Percentiles rank a stretch among this genome's conserved stretches.
These are phyloP conservation scores for Flaveria linearis DNA, from an alignment of 129 eudicot genomes.

Conservation along the genomic window DNA sequence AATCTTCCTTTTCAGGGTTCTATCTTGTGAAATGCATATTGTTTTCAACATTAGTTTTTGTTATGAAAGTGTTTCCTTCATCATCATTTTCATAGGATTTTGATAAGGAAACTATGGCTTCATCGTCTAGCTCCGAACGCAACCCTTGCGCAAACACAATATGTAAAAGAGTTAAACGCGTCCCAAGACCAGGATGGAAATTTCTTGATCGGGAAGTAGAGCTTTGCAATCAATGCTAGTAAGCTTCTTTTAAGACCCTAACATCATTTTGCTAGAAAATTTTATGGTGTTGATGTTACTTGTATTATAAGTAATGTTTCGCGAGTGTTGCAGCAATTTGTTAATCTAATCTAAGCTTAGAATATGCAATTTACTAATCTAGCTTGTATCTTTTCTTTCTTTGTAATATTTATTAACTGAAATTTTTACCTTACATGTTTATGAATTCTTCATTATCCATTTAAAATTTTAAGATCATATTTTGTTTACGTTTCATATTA, in stretches of 20 bases:
- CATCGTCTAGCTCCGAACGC: background rate
- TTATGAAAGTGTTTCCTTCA: background rate
- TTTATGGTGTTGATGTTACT: background rate
- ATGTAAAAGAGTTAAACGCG: background rate
- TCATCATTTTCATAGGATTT: background rate
- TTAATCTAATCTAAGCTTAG: background rate
- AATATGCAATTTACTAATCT: background rate
- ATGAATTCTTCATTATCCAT: too few species aligned
- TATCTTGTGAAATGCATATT: background rate
- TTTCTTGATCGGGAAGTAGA: background rate
- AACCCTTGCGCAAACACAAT: background rate
- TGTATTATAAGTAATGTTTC: background rate
- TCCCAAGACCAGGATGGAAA: background rate
- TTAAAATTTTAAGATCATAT: background rate
- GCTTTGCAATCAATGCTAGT: conserved; percentile 1
- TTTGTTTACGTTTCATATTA: background rate
- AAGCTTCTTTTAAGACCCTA: background rate
- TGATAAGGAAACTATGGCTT: conserved; percentile 6
- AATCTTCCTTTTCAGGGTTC: background rate
- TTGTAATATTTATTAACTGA: background rate
- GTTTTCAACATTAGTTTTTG: background rate
- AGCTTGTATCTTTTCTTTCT: background rate
- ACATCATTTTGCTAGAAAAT: background rate
- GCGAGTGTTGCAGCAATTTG: background rate
- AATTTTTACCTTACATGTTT: background rate